Base-by-base conservation (phyloP, 2,329 filamentous ascomycete genomes). In the Verticillium nonalfalfae region DNA sequence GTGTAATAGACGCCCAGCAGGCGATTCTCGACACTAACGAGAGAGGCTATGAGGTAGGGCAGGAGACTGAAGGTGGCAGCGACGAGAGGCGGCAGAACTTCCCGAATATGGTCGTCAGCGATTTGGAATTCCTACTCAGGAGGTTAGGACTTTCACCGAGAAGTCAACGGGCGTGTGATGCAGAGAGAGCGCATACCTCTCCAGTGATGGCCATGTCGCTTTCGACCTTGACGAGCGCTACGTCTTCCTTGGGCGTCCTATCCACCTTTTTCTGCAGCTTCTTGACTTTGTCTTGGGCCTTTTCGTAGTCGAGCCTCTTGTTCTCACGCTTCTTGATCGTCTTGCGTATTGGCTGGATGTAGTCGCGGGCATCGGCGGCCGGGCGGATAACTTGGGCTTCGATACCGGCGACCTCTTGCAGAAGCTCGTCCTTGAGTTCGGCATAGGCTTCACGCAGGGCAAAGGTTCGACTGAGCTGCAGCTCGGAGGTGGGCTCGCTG, bases 291-390 rank as follows among this genome's bases (percentile, higher is more conserved):
- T 87, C 85, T 72, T 91, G 87, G 66, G 88, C 88, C 67, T 90
- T 85, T 74, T 96, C 92, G 70, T 87, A 95, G 72, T 96, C 92
- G 62, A 93, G 73, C 59, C 91, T 88, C 75, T 87, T 90, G 68
- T 93, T 90, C 71, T 95, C 90, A 56, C 92, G 81, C 74, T 91
- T 93, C 76, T 94, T 95, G 70, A 96, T 91, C 1, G 87, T 88
- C 76, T 93, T 95, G 69, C 90, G 88, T 71, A 95, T 81, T 2
- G 89, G 87, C 66, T 87, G 85, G 63, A 94, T 80, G 60, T 78
- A 84, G 59, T 88, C 85, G 68, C 86, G 89, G 7, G 89, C 89
- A 59, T 89, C 83, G 61, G 84, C 85, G 4, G 88, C 89, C 0
- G 91, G 90, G 62, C 81, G 81, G 59, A 93, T 84, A 65, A 95